These are phyloP conservation scores for Trichomonas tenax DNA, from an alignment of 208 protist species.

Conservation along the genomic window DNA sequence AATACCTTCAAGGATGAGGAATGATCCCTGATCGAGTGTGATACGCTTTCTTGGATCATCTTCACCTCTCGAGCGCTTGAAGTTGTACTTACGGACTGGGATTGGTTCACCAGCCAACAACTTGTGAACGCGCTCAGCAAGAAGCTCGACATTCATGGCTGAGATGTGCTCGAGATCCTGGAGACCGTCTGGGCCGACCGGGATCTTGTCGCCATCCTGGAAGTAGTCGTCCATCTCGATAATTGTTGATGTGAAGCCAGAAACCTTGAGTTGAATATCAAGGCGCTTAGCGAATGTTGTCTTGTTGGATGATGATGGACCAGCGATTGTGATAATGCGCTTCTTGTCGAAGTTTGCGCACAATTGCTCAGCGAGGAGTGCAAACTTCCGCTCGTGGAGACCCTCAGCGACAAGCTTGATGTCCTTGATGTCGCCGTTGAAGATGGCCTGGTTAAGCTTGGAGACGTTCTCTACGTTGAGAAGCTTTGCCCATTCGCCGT, in stretches of 20 bases:
- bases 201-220: neutral
- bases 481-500: neutral
- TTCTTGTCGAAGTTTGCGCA: neutral
- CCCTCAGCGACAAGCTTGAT: conserved; percentile 13
- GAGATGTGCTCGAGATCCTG: conserved; percentile 16
- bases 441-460: neutral
- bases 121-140: neutral
- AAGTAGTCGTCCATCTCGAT: conserved; percentile 22
- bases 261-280: neutral
- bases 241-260: neutral
- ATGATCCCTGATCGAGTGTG: neutral
- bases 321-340: neutral
- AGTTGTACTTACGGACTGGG: neutral
- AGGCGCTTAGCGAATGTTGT: conserved; percentile 10
- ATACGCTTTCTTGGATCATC: neutral
- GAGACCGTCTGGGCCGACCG: neutral
- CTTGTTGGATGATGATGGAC: conserved; percentile 1
- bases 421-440: neutral
- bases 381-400: neutral
- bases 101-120: neutral
- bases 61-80: neutral
- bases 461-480: neutral
- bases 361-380: neutral
- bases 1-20: conserved; percentile 12
- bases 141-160: neutral